Evolutionary conservation across 1,139 yeast genomes (phyloP).

Genomic region (Eremothecium cymbalariae): DNA sequence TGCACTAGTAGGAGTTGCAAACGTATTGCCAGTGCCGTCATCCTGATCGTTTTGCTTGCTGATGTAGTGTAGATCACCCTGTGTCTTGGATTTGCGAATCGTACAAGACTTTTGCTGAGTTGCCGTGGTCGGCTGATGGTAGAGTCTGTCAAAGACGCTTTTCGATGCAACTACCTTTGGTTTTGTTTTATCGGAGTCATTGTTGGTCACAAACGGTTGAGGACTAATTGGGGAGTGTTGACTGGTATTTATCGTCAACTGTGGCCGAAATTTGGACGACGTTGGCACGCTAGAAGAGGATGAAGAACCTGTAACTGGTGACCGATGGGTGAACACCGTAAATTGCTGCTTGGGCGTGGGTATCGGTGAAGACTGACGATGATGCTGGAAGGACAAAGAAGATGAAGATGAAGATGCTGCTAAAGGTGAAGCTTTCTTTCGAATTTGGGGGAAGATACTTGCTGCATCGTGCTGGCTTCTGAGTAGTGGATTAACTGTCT

Average conservation of each 20-base stretch:
- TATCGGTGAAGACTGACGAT: conserved; percentile 2
- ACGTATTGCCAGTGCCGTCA: conserved; percentile 5
- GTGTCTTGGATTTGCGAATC: conserved; percentile 10
- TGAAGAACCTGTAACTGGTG: neutral
- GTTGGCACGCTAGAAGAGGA: neutral
- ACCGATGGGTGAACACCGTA: neutral
- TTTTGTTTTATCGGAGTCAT: neutral
- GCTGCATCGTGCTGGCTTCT: conserved; percentile 5
- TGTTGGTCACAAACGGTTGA: neutral
- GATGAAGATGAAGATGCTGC: conserved; percentile 3
- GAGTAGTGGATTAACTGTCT: neutral
- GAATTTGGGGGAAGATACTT: conserved; percentile 9
- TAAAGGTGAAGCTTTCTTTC: neutral
- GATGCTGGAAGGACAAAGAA: neutral
- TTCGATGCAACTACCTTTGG: conserved; percentile 8
- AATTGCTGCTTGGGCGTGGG: conserved; percentile 4
- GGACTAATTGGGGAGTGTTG: too few relatives aligned
- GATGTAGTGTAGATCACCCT: conserved; percentile 7
- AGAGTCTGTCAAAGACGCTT: conserved; percentile 21
- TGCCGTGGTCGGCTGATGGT: conserved; percentile 15
- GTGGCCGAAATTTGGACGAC: conserved; percentile 1
- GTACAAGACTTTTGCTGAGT: conserved; percentile 12
- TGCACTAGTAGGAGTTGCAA: neutral
- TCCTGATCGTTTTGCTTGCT: neutral
- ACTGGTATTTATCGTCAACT: neutral